A percentile compares a stretch with the other conserved stretches of the same genome.
These are phyloP conservation scores for Jackrogersella minutella DNA, from an alignment of 495 filamentous ascomycete genomes.

Conservation along the genomic window DNA sequence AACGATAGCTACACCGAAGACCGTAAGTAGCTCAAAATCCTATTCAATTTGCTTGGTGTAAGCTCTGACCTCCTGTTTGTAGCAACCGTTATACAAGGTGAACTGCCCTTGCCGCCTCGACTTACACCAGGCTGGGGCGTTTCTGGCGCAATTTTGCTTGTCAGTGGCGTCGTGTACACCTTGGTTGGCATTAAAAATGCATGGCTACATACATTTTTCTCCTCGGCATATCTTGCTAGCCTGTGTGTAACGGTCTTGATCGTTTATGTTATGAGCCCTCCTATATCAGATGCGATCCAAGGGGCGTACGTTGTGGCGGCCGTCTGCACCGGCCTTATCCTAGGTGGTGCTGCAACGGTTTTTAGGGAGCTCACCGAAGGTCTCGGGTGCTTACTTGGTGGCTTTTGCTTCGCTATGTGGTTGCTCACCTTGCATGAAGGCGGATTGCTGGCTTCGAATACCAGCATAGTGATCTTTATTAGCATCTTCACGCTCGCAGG, in stretches of 20 bases:
- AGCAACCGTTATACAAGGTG: slow-evolving; percentile 52
- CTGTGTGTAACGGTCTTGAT: slow-evolving; percentile 85
- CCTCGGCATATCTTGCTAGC: slow-evolving; percentile 74
- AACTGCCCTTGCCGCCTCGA: slow-evolving; percentile 74
- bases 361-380: slow-evolving; percentile 90
- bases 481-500: slow-evolving; percentile 69
- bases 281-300: slow-evolving; percentile 77
- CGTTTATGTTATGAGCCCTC: slow-evolving; percentile 87
- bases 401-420: slow-evolving; percentile 93
- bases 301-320: slow-evolving; percentile 89
- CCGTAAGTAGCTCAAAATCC: slow-evolving; percentile 17
- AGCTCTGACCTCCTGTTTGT: slow-evolving; percentile 4
- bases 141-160: slow-evolving; percentile 77
- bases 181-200: slow-evolving; percentile 85
- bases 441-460: slow-evolving; percentile 69
- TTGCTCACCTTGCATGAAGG: slow-evolving; percentile 79
- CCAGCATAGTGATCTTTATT: slow-evolving; percentile 77
- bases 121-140: slow-evolving; percentile 84
- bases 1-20: slow-evolving; percentile 25
- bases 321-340: slow-evolving; percentile 74
- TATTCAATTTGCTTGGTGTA: neutral
- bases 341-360: slow-evolving; percentile 77
- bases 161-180: slow-evolving; percentile 71
- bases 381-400: slow-evolving; percentile 85
- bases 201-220: slow-evolving; percentile 85